Percentiles rank a stretch among this genome's conserved stretches.
Conservation (phyloP, 1,139 yeast species). For the Yamadazyma sp. region DNA sequence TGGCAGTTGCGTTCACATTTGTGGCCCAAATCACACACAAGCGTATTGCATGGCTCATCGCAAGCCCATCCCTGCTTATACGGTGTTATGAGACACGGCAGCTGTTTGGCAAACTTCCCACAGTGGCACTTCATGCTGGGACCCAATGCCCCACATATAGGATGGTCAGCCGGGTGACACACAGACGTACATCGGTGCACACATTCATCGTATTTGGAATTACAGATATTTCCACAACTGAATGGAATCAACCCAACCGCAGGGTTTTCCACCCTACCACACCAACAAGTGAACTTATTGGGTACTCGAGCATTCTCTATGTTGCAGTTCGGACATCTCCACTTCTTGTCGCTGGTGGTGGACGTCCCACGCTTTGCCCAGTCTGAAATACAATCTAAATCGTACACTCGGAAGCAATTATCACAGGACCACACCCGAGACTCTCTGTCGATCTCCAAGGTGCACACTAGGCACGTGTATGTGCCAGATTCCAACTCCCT, state of each 20-base stretch:
- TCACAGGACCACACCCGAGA: constrained; percentile 75
- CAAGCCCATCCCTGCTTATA: constrained; percentile 72
- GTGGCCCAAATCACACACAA: constrained; percentile 73
- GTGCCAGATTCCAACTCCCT: constrained; percentile 65
- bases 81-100: constrained; percentile 74
- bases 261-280: constrained; percentile 77
- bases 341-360: constrained; percentile 49
- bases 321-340: constrained; percentile 93
- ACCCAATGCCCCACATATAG: constrained; percentile 76
- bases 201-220: constrained; percentile 53
- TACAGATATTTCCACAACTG: constrained; percentile 87
- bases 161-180: constrained; percentile 93
- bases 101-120: constrained; percentile 65
- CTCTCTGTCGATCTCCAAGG: constrained; percentile 70
- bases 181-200: constrained; percentile 72
- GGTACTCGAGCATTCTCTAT: constrained; percentile 54
- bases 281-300: constrained; percentile 78
- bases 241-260: constrained; percentile 63
- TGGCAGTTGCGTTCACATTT: constrained; percentile 56
- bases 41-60: constrained; percentile 55
- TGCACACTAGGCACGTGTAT: constrained; percentile 80
- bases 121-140: constrained; percentile 71
- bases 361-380: constrained; percentile 82
- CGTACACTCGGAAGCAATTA: constrained; percentile 75
- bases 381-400: constrained; percentile 72